Conservation (phyloP, 352 stramenopile genomes). For the Globisporangium iwayamae region DNA sequence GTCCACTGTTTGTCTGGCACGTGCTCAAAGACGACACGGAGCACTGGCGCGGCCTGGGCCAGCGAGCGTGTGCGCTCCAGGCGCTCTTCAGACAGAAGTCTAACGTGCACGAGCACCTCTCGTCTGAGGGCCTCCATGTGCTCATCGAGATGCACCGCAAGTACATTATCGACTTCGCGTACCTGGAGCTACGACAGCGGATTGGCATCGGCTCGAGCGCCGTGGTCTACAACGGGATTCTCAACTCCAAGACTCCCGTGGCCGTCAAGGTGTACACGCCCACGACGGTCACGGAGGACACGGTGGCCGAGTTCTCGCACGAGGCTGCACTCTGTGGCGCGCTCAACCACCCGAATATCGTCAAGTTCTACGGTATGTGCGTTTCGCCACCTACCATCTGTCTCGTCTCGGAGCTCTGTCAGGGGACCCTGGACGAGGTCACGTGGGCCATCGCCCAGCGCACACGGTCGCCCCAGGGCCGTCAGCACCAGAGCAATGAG, state of each 20-base stretch:
- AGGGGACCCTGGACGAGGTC: slow-evolving; percentile 51
- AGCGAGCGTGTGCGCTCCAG: slow-evolving; percentile 22
- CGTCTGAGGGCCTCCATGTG: slow-evolving; percentile 54
- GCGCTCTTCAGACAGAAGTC: slow-evolving; percentile 2
- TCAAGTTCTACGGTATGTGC: slow-evolving; percentile 73
- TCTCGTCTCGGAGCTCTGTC: slow-evolving; percentile 71
- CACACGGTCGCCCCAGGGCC: slow-evolving; percentile 12
- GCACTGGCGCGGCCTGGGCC: slow-evolving; percentile 66
- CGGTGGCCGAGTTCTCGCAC: slow-evolving; percentile 12
- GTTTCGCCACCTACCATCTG: slow-evolving; percentile 71
- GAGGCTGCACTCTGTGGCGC: slow-evolving; percentile 15
- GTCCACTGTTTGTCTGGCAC: slow-evolving; percentile 45
- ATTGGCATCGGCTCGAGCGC: slow-evolving; percentile 47
- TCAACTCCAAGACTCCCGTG: slow-evolving; percentile 36
- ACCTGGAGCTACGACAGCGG: slow-evolving; percentile 35
- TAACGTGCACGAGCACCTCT: slow-evolving; percentile 26
- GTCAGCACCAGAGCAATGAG: not conserved
- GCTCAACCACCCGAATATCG: slow-evolving; percentile 43
- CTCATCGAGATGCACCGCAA: slow-evolving; percentile 75
- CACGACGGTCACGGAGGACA: slow-evolving; percentile 12
- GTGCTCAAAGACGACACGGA: slow-evolving; percentile 74
- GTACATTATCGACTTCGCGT: slow-evolving; percentile 71
- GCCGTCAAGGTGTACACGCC: slow-evolving; percentile 49
- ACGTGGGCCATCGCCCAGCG: slow-evolving; percentile 11
- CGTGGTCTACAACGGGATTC: slow-evolving; percentile 41